phyloP scores from a whole-genome alignment of 179 eudicot species.

The Nepenthes alata region DNA sequence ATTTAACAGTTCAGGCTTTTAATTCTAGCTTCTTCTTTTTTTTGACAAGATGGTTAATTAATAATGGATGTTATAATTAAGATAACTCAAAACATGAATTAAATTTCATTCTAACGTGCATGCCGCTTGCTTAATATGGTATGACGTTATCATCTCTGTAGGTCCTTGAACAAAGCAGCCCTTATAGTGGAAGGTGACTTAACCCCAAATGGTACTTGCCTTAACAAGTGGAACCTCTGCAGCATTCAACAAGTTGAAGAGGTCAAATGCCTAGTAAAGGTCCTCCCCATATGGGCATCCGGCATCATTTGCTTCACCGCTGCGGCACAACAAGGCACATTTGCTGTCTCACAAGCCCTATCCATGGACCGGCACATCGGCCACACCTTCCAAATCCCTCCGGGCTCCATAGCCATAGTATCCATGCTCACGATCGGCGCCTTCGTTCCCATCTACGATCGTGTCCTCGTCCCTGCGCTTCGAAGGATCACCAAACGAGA shows the following conservation, averaged over 20 bases:
- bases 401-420: constrained; percentile 33
- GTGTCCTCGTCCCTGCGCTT: constrained; percentile 35
- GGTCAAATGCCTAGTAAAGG: constrained; percentile 41
- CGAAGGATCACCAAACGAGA: constrained; percentile 33
- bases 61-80: too few species aligned
- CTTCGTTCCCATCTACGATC: constrained; percentile 54
- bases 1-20: too few species aligned
- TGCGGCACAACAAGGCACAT: constrained; percentile 48
- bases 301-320: constrained; percentile 46
- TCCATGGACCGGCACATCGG: constrained; percentile 42
- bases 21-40: too few species aligned
- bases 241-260: constrained; percentile 58
- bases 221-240: constrained; percentile 38
- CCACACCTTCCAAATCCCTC: constrained; percentile 39
- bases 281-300: constrained; percentile 54
- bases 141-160: constrained; percentile 3
- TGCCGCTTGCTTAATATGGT: too few species aligned
- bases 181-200: constrained; percentile 33
- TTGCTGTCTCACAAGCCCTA: constrained; percentile 46
- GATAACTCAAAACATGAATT: too few species aligned
- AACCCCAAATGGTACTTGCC: constrained; percentile 18
- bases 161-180: constrained; percentile 56
- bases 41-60: too few species aligned
- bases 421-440: constrained; percentile 36
- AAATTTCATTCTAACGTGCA: background rate